Evolutionary conservation across 495 filamentous ascomycete genomes (phyloP), one percentile per base, ranked within the genome.

Genomic region (Xylaria curta): DNA sequence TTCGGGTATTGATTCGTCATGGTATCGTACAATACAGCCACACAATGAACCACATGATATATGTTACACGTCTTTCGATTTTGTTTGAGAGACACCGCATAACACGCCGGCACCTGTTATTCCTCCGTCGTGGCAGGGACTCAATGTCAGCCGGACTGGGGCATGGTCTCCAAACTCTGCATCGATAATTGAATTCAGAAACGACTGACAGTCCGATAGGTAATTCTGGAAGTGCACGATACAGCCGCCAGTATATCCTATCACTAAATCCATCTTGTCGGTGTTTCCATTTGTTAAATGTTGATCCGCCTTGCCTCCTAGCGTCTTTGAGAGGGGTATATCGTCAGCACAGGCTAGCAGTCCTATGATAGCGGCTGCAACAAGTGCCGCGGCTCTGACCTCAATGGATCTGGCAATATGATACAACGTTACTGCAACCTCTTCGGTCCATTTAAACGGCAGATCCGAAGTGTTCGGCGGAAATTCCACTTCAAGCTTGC

Each of bases 231-330:
- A 94, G 74, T 92, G 87, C 40, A 90, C 88, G 62, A 94, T 94
- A 71, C 91, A 93, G 24, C 92, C 91, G 9, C 92, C 92, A 0
- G 92, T 93, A 73, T 92, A 94, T 6, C 92, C 92, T 13, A 95
- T 89, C 6, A 91, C 88, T 59, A 95, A 79, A 73, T 93, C 90
- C 53, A 91, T 69, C 85, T 74, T 71, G 10, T 28, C 59, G 66
- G 36, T 46, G 49, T n/a, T 49, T 44, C 54, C 46, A 33, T 47
- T 58, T 72, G n/a, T 47, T 26, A n/a, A n/a, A 46, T 40, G 72
- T 31, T 44, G 21, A 21, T 60, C 68, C 21, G 70, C 61, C 38
- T 64, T 61, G 33, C 73, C 66, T 64, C 70, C 64, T 13, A 46
- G 60, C 9, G 75, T 47, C 0, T 61, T 66, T 49, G 70, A 65